Evolutionary conservation across 2,329 filamentous ascomycete species (phyloP).

Genomic region (Alternaria burnsii): DNA sequence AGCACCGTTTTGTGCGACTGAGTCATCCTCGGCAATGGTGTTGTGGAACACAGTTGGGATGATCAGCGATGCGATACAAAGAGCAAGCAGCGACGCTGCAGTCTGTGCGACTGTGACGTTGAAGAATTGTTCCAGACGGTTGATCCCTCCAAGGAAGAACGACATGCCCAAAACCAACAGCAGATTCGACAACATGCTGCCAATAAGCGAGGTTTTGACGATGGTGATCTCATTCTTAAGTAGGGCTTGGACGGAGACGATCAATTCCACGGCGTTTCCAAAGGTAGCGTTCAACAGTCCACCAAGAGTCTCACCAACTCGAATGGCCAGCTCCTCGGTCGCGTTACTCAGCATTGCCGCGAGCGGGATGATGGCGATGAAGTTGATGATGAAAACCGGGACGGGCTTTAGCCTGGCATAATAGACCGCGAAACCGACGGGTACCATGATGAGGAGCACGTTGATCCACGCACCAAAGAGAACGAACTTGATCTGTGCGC

Average conservation of each 20-base stretch:
- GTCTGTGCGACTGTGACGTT: slow-evolving; percentile 93
- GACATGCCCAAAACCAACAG: slow-evolving; percentile 90
- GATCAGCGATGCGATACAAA: slow-evolving; percentile 82
- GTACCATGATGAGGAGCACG: slow-evolving; percentile 78
- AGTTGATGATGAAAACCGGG: slow-evolving; percentile 83
- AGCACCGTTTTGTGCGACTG: slow-evolving; percentile 13
- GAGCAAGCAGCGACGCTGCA: slow-evolving; percentile 78
- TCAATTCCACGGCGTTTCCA: slow-evolving; percentile 89
- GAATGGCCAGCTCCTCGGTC: slow-evolving; percentile 86
- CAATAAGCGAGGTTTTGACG: slow-evolving; percentile 91
- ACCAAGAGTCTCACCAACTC: slow-evolving; percentile 81
- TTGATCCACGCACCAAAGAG: slow-evolving; percentile 89
- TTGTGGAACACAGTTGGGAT: slow-evolving; percentile 82
- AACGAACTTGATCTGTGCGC: slow-evolving; percentile 72
- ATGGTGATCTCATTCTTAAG: slow-evolving; percentile 78
- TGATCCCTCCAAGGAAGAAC: slow-evolving; percentile 86
- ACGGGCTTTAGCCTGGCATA: slow-evolving; percentile 59
- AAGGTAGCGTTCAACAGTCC: slow-evolving; percentile 91
- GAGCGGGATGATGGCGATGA: slow-evolving; percentile 89
- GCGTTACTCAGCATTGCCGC: slow-evolving; percentile 87
- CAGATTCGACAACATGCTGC: slow-evolving; percentile 89
- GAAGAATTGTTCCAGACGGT: slow-evolving; percentile 84
- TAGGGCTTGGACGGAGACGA: slow-evolving; percentile 86
- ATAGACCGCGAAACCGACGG: slow-evolving; percentile 77
- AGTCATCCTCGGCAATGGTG: slow-evolving; percentile 41